These are phyloP conservation scores for Dactylis glomerata DNA, from an alignment of 176 grass and related monocot species.

Conservation along the genomic window DNA sequence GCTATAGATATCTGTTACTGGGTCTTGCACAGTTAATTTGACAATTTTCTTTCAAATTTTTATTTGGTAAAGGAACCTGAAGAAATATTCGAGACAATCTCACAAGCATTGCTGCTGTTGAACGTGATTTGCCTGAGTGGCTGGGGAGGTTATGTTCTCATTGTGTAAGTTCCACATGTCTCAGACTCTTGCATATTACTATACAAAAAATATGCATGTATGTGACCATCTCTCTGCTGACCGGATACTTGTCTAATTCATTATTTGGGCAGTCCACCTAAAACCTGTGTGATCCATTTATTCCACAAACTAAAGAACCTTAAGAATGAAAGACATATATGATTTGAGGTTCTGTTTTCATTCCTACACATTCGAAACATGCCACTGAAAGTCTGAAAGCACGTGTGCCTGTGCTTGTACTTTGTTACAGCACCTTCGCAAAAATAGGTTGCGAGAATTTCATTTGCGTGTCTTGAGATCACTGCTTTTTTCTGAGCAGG, in stretches of 20 bases:
- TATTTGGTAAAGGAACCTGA: conserved; percentile 70
- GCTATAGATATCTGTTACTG: neutral
- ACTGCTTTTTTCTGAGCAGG: neutral
- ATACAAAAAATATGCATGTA: neutral
- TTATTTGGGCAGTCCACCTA: neutral
- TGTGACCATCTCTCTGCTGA: neutral
- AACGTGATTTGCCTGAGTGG: conserved; percentile 92
- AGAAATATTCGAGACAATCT: conserved; percentile 89
- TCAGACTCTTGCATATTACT: neutral
- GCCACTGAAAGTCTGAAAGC: neutral
- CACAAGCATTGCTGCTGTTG: conserved; percentile 80
- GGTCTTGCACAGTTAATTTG: neutral
- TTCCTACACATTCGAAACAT: neutral
- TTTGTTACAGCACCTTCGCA: too few relatives aligned
- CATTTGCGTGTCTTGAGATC: neutral
- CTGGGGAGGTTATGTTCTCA: conserved; percentile 82
- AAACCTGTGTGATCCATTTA: conserved; percentile 9
- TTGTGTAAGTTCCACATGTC: conserved; percentile 63
- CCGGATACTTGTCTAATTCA: neutral
- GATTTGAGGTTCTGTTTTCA: neutral
- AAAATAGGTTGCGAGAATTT: too few relatives aligned
- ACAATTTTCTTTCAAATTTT: neutral
- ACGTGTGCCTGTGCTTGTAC: neutral
- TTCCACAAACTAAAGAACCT: conserved; percentile 19
- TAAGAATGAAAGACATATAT: conserved; percentile 18